phyloP scores from a whole-genome alignment of 1,284 basidiomycete genomes.

The Trametes pubescens region DNA sequence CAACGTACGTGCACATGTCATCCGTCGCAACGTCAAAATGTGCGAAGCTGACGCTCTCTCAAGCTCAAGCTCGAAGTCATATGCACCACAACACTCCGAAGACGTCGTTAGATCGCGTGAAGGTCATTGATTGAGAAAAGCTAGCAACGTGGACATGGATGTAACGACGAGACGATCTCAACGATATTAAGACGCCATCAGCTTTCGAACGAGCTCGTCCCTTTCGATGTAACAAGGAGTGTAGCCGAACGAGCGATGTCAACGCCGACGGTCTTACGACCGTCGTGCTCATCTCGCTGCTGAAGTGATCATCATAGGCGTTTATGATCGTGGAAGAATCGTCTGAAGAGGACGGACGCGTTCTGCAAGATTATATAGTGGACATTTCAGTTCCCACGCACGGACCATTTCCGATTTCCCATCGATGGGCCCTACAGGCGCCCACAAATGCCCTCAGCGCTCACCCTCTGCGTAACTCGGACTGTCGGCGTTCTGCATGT shows the following conservation, averaged over 20 bases:
- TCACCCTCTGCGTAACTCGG: background rate
- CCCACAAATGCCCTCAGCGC: background rate
- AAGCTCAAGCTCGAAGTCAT: no score
- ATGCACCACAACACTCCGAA: no score
- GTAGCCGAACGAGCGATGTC: conserved; percentile 62
- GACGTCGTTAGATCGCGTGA: no score
- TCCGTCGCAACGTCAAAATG: no score
- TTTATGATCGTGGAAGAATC: conserved; percentile 63
- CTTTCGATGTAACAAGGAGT: conserved; percentile 57
- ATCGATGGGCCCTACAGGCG: conserved; percentile 3
- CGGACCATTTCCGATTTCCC: conserved; percentile 5
- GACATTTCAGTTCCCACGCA: conserved; percentile 18
- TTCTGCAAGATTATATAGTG: conserved; percentile 6
- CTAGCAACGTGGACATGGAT: background rate
- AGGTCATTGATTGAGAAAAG: background rate
- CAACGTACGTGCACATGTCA: no score
- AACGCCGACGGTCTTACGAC: conserved; percentile 50
- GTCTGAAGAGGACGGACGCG: conserved; percentile 27
- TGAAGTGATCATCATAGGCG: conserved; percentile 53
- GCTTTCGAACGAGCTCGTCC: conserved; percentile 52
- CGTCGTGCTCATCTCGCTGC: conserved; percentile 57
- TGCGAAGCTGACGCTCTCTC: no score
- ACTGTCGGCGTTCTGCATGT: no score
- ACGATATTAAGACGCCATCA: conserved; percentile 48
- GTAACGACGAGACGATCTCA: conserved; percentile 6